Evolutionary conservation across 2,329 filamentous ascomycete species (phyloP), one percentile per base, ranked within the genome.

Genomic region (Trichoderma gracile): DNA sequence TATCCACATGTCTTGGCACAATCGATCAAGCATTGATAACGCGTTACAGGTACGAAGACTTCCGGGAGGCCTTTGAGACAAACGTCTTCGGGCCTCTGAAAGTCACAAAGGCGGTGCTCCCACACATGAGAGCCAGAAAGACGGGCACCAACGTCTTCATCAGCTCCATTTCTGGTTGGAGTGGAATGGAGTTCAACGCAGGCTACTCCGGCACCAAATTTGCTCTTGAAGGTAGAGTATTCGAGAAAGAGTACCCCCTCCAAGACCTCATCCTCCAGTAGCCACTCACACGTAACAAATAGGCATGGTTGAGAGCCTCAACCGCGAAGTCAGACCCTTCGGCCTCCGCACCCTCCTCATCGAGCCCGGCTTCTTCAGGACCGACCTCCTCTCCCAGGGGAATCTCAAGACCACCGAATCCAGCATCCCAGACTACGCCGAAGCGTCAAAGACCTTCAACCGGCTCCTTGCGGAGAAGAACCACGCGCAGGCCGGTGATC

Each of bases 401-500:
- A 67, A 67, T 5, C 30, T 59, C 45, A 60, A 45, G 45, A 49
- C 30, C 7, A 42, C 19, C n/a, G 17, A 58, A 14, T 61, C 64
- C 0, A 53, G 40, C 19, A 67, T 67, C 45, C 43, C 47, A 8
- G 66, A 67, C 14, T 67, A 67, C 14, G 38, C 12, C 0, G 57
- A 65, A 25, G 53, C 47, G 6, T 61, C 57, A 14, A 30, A 33
- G n/a, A 30, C 33, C 2, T 60, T 58, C 43, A 63, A 60, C 19
- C 25, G 49, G 21, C 33, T 40, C 0, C 43, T 66, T 1, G 15
- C 42, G 12, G 27, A 38, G 1, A 58, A 64, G 17, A 63, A 60
- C 21, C 46, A 46, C 25, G 47, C 55, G 6, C 60, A 66, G 63
- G 71, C 68, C 0, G 72, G 72, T 1, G 68, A 73, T 38, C 53